phyloP scores from a whole-genome alignment of 805 yeast species.

The Maudiozyma barnettii region DNA sequence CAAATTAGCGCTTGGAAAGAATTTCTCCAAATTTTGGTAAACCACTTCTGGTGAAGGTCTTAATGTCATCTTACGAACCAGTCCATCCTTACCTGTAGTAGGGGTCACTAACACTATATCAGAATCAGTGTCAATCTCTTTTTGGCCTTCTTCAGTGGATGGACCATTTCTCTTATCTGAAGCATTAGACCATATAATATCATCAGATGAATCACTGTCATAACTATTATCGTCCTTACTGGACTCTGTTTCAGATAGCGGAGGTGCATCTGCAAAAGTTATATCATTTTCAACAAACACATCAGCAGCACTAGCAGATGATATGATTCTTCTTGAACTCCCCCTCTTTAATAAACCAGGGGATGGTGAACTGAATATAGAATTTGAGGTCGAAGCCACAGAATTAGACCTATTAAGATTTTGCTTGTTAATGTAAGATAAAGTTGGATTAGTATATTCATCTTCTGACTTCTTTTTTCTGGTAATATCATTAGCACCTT shows the following conservation, averaged over 20 bases:
- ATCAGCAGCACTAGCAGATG: conserved; percentile 34
- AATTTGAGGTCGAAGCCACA: conserved; percentile 5
- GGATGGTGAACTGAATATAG: conserved; percentile 19
- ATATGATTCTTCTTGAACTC: conserved; percentile 27
- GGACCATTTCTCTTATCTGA: background rate
- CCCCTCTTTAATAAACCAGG: conserved; percentile 20
- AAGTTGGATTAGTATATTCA: conserved; percentile 7
- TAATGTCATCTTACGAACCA: conserved; percentile 47
- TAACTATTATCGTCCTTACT: conserved; percentile 2
- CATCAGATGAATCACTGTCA: conserved; percentile 22
- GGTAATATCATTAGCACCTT: conserved; percentile 20
- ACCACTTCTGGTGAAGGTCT: conserved; percentile 94
- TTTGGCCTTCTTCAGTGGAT: background rate
- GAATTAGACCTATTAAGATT: conserved; percentile 17
- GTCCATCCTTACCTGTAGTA: conserved; percentile 3
- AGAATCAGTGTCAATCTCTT: background rate
- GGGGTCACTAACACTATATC: background rate
- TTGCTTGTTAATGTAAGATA: conserved; percentile 10
- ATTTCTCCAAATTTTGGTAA: conserved; percentile 81
- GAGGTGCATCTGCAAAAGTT: conserved; percentile 68
- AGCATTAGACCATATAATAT: conserved; percentile 16
- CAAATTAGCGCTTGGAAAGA: conserved; percentile 85
- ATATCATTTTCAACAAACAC: conserved; percentile 63
- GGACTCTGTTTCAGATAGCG: conserved; percentile 43
- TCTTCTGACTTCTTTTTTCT: conserved; percentile 9